Base-by-base conservation (phyloP, 1,284 basidiomycete genomes). In the Somion occarium region DNA sequence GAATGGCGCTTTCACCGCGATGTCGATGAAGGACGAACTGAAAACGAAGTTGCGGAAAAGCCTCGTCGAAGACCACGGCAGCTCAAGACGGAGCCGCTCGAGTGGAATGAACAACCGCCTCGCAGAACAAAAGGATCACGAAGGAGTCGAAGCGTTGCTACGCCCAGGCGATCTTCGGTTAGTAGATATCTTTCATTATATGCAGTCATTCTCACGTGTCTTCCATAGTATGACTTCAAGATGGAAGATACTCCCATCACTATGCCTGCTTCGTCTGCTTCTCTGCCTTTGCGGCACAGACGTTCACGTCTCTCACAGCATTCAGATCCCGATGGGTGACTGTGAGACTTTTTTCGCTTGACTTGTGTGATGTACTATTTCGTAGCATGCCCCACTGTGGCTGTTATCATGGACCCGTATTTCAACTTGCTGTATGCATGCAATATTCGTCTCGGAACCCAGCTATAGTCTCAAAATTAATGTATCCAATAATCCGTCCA, bases 241-340 rank as follows among this genome's bases (percentile, higher is more conserved):
- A 48, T 52, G 2, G 61, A 59, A 52, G 49, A 56, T 19, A 34
- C 2, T 37, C 15, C 22, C 18, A 11, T 46, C 49, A 13, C 30
- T 52, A 24, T 55, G 45, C 27, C 24, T 19, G 3, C 42, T 43
- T 42, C 56, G 22, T 42, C 61, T n/a, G 51, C 64, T 22, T 52
- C 57, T 22, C 51, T 54, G 39, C 61, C 68, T 34, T 60, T 76
- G 22, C 72, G 74, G 24, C 66, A 71, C 25, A 73, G 76, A 45
- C 67, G 65, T 22, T 78, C 75, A 37, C 65, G 67, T 54, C 50
- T 63, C 15, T 67, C 65, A 39, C 68, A 65, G 52, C 53, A 55
- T 24, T 67, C 67, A 50, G 65, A 72, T 51, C 56, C 62, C 24
- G 73, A 72, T 15, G 20, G 26, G 7, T 56, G 45, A 48, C 20